These are phyloP conservation scores for Fraxinus xanthoxyloides DNA, from an alignment of 305 asterid species.

Conservation along the genomic window DNA sequence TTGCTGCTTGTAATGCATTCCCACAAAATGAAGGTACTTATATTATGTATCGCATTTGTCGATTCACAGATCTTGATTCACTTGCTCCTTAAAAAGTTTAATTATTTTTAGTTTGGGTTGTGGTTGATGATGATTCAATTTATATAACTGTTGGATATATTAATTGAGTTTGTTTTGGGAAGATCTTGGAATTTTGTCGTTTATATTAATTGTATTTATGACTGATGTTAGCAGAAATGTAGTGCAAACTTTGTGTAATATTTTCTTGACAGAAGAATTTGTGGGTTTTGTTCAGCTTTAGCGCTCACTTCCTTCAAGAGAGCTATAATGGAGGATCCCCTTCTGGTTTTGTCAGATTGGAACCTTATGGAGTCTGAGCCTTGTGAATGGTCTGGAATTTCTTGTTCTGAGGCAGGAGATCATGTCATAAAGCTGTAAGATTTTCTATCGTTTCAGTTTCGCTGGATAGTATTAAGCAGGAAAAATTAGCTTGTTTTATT, in stretches of 20 bases:
- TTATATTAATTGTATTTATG: conserved; percentile 17
- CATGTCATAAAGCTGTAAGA: conserved; percentile 84
- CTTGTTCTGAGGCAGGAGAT: conserved; percentile 64
- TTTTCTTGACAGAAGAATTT: conserved; percentile 18
- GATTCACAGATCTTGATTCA: conserved; percentile 47
- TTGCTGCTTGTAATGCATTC: conserved; percentile 45
- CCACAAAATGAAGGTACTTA: conserved; percentile 62
- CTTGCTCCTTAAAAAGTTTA: background rate
- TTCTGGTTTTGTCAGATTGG: conserved; percentile 75
- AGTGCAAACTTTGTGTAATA: conserved; percentile 3
- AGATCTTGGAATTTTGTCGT: conserved; percentile 27
- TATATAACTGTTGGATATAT: conserved; percentile 19
- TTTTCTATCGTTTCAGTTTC: conserved; percentile 4
- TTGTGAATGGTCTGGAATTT: conserved; percentile 77
- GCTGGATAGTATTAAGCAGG: background rate
- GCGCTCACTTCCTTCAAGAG: conserved; percentile 78
- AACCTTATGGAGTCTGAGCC: conserved; percentile 73
- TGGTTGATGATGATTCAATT: conserved; percentile 3
- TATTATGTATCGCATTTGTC: conserved; percentile 10
- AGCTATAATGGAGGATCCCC: conserved; percentile 86
- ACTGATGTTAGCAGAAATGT: background rate
- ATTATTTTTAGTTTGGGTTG: background rate
- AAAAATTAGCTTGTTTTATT: background rate
- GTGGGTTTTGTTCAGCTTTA: conserved; percentile 52
- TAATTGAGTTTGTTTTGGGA: conserved; percentile 9